These are phyloP conservation scores for Neurospora sp. DNA, from an alignment of 495 filamentous ascomycete genomes.

Conservation along the genomic window DNA sequence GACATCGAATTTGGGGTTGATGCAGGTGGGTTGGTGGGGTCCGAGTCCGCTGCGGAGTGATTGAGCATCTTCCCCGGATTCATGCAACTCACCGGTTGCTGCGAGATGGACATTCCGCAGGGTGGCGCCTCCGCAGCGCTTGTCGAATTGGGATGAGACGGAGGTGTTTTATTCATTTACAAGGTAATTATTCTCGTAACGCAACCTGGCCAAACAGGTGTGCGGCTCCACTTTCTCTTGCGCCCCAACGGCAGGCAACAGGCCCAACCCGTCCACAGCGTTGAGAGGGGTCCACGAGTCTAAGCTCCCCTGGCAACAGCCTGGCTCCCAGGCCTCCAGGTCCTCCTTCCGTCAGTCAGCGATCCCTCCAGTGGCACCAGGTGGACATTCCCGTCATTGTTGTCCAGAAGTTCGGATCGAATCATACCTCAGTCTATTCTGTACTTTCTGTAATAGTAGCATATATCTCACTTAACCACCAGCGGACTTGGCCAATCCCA, in stretches of 20 bases:
- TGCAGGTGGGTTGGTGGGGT: slow-evolving; percentile 4
- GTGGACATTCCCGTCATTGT: slow-evolving; percentile 1
- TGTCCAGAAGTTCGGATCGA: neutral
- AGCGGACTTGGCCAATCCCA: neutral
- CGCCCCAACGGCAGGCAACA: neutral
- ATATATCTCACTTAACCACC: neutral
- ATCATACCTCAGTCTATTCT: neutral
- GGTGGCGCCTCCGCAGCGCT: neutral
- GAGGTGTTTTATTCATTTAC: slow-evolving; percentile 1
- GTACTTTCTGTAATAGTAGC: neutral
- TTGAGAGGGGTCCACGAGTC: neutral
- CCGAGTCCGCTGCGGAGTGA: slow-evolving; percentile 2
- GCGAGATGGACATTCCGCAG: neutral
- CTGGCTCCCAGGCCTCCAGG: neutral
- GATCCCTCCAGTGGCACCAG: neutral
- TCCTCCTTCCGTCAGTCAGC: slow-evolving; percentile 9
- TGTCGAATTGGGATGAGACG: neutral
- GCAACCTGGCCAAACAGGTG: neutral
- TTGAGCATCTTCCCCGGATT: slow-evolving; percentile 4
- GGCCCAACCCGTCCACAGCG: neutral
- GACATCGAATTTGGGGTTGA: neutral
- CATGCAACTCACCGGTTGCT: slow-evolving; percentile 8
- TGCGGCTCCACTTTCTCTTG: neutral
- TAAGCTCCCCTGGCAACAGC: neutral
- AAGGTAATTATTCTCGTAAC: neutral